A percentile compares a stretch with the other conserved stretches of the same genome.
Evolutionary conservation across 805 yeast species (phyloP).

Genomic region (Clavispora vitiphila): DNA sequence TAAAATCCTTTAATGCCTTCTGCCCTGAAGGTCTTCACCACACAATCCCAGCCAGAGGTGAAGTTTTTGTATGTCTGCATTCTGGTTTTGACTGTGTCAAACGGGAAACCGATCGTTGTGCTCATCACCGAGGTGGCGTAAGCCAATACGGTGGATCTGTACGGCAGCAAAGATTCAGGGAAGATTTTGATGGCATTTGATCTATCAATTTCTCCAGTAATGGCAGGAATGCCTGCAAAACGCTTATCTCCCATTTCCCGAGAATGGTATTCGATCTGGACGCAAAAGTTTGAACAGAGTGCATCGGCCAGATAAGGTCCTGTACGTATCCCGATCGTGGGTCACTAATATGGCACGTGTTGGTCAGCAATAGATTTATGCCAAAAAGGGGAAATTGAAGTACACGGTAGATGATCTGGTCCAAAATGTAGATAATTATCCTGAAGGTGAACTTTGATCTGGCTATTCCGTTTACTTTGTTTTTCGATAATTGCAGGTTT

Average conservation of each 20-base stretch:
- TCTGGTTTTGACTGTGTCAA: conserved; percentile 82
- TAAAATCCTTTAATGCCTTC: conserved; percentile 73
- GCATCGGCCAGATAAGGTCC: neutral
- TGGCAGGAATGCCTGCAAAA: conserved; percentile 44
- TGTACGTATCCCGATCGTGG: neutral
- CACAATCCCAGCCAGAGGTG: conserved; percentile 52
- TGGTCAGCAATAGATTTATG: neutral
- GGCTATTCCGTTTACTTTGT: no score
- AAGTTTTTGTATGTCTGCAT: conserved; percentile 71
- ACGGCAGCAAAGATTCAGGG: conserved; percentile 46
- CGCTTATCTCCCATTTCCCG: neutral
- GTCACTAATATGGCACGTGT: neutral
- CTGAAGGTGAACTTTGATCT: no score
- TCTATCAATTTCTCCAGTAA: conserved; percentile 50
- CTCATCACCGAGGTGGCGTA: conserved; percentile 59
- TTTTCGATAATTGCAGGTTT: no score
- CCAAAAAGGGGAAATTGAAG: neutral
- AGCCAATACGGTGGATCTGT: conserved; percentile 55
- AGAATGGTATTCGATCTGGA: neutral
- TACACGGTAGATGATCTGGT: no score
- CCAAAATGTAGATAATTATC: no score
- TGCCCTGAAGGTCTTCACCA: conserved; percentile 44
- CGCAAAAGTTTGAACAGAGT: neutral
- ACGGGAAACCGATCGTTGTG: conserved; percentile 73
- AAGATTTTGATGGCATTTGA: conserved; percentile 43